Evolutionary conservation across 2,329 filamentous ascomycete genomes (phyloP), one percentile per base, ranked within the genome.

Genomic region (Taxawa tesnikishii): DNA sequence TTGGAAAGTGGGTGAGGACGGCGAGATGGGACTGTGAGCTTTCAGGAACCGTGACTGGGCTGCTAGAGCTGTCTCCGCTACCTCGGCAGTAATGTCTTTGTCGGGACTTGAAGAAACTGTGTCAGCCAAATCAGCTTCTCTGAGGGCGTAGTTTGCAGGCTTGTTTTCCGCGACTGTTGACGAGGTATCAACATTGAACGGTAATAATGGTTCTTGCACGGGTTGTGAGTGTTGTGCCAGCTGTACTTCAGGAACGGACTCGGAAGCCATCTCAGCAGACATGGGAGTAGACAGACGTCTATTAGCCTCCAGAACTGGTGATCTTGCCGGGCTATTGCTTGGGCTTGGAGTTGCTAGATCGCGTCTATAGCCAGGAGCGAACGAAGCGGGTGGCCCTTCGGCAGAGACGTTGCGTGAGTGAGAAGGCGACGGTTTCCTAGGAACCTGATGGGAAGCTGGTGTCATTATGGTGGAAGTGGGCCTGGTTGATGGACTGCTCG

Each of bases 261-360:
- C 19, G 27, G 19, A 24, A 11, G 27, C 29, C 5, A 31, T 37
- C 24, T 41, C 38, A 5, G 38, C 38, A 10, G 36, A 29, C 33
- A 41, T 30, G n/a, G 38, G 35, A 12, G 34, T 31, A 13, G 38
- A 41, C 19, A 41, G 23, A 7, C 38, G 34, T 23, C 55, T 56
- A 13, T 54, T 56, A 6, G 62, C 55, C 27, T 63, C 63, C 19
- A 78, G 8, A 23, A n/a, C 58, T 4, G 73, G 72, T 18, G 63
- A 68, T 29, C 68, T 67, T n/a, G 72, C 73, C 18, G 74, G 73
- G 36, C 71, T 77, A 36, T 73, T 73, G 26, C 63, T 65, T 12
- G 64, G 61, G 38, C 63, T 70, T 4, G 75, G 73, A 21, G 72
- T 65, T 35, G 68, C 69, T 32, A 77, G 48, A 44, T 72, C 68